phyloP scores from a whole-genome alignment of 2,329 filamentous ascomycete genomes.

The Aureobasidium zeae region DNA sequence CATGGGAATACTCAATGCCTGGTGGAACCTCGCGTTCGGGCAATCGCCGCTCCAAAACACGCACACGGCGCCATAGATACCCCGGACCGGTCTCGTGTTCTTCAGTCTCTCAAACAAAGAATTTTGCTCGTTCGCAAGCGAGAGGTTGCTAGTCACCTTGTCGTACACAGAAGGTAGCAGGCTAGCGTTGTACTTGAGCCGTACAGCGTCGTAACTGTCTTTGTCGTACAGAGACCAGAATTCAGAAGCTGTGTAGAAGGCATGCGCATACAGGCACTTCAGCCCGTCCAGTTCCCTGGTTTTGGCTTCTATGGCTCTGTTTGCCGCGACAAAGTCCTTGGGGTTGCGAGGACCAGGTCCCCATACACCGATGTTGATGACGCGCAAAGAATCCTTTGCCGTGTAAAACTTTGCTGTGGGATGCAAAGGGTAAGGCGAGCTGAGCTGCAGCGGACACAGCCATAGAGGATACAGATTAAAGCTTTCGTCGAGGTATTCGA shows the following conservation, averaged over 20 bases:
- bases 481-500: constrained; percentile 41
- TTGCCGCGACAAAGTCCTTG: constrained; percentile 56
- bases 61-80: constrained; percentile 32
- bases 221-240: constrained; percentile 58
- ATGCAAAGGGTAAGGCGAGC: constrained; percentile 7
- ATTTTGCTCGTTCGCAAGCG: constrained; percentile 18
- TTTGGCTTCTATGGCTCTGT: constrained; percentile 61
- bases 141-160: constrained; percentile 52
- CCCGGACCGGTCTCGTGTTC: constrained; percentile 31
- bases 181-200: constrained; percentile 53
- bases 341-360: constrained; percentile 56
- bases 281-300: constrained; percentile 61
- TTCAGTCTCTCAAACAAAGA: constrained; percentile 26
- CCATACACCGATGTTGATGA: constrained; percentile 62
- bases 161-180: constrained; percentile 60
- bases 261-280: constrained; percentile 83
- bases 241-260: constrained; percentile 66
- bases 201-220: constrained; percentile 52
- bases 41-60: constrained; percentile 23
- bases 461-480: constrained; percentile 49
- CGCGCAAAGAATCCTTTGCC: constrained; percentile 16
- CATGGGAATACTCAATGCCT: background rate
- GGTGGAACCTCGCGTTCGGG: constrained; percentile 17
- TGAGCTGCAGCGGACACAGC: constrained; percentile 44
- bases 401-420: background rate